Evolutionary conservation across 345 rosid species (phyloP).

Genomic region (Arabidopsis thaliana): TAIR10.1 NC_003076.8:21066001-21066500

Average conservation of each 20-base stretch:
- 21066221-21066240: constrained; percentile 92
- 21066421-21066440: constrained; percentile 6
- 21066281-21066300: constrained; percentile 70
- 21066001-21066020: constrained; percentile 20
- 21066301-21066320: constrained; percentile 72
- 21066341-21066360: constrained; percentile 70
- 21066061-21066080: constrained; percentile 22
- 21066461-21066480: constrained; percentile 84
- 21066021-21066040: background rate
- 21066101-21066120: constrained; percentile 80
- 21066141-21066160: constrained; percentile 51
- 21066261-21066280: constrained; percentile 82
- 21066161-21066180: constrained; percentile 27
- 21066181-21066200: constrained; percentile 21
- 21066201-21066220: constrained; percentile 9
- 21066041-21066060: constrained; percentile 8
- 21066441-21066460: background rate
- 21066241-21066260: constrained; percentile 87
- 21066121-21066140: constrained; percentile 86
- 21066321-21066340: constrained; percentile 86
- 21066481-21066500: constrained; percentile 95
- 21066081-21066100: constrained; percentile 76
- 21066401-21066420: background rate
- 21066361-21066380: constrained; percentile 31
- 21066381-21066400: background rate